Evolutionary conservation across 305 asterid species (phyloP), one percentile per base, ranked within the genome.

Genomic region (Fraxinus angustifolia): DNA sequence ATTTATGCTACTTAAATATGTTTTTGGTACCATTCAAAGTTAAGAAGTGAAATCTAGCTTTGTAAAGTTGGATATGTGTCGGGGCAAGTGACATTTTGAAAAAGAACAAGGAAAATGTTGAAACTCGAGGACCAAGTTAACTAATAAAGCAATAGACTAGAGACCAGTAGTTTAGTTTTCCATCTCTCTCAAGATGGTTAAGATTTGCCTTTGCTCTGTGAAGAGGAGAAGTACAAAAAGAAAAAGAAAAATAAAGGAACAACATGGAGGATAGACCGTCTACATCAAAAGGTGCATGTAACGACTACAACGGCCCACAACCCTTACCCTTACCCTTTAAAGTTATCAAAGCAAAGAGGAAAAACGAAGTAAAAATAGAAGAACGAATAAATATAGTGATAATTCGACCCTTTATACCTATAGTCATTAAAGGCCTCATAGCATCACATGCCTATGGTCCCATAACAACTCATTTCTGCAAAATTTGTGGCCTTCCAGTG

Each of bases 391-490:
- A 68, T 68, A 68, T 68, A 68, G 21, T 30, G 11, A 68, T 68
- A 68, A 68, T 14, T 68, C 38, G 19, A 26, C 34, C 2, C 17
- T 68, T 68, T 11, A 3, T 65, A 31, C 73, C 17, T 16, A 23
- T 62, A 68, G 38, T 30, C 6, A 74, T 68, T 0, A 82, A 77
- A 56, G 78, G 83, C 8, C 42, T 78, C 75, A 30, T 62, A 73
- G 40, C 60, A 82, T 82, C 90, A 82, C 87, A 88, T 80, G 88
- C 80, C 33, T 60, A 8, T 48, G 87, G 87, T 74, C 87, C 90
- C 88, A 83, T 77, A 73, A 73, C 87, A 79, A 74, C 90, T 83
- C 79, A 78, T 81, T 76, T 58, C 42, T 50, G 42, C 78, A 73
- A 76, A 81, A 62, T 75, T 2, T 80, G 89, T 84, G 86, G 86